Percentiles rank a stretch among this genome's conserved stretches.
Conservation (phyloP, 768 basidiomycete species). For the Lactarius deliciosus region DNA sequence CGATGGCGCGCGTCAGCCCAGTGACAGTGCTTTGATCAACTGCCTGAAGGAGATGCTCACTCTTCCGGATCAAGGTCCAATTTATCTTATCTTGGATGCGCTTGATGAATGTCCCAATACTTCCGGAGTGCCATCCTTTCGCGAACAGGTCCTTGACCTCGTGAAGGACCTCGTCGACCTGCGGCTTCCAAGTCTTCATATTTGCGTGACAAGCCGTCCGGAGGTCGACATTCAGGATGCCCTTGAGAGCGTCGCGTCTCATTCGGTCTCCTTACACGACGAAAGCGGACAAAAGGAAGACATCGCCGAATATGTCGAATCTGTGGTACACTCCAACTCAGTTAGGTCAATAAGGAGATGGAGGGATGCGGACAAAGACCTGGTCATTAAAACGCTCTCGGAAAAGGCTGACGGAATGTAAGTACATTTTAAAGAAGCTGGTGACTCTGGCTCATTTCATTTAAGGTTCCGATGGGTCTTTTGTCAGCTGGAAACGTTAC, state of each 20-base stretch:
- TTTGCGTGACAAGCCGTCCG: background rate
- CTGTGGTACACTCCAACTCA: background rate
- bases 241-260: background rate
- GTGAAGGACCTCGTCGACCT: background rate
- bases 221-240: background rate
- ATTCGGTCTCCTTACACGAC: background rate
- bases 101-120: background rate
- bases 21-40: background rate
- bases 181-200: background rate
- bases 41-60: background rate
- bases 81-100: background rate
- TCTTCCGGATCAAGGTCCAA: background rate
- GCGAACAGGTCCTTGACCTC: background rate
- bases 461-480: background rate
- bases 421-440: background rate
- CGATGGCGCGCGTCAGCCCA: background rate
- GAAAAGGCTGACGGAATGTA: background rate
- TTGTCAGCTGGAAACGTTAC: background rate
- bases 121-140: background rate
- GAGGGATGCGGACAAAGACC: background rate
- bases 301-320: background rate
- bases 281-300: background rate
- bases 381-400: background rate
- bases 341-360: background rate
- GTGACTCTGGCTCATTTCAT: background rate